These are phyloP conservation scores for Triticum timopheevii DNA, from an alignment of 176 grass and related monocot species.

Conservation along the genomic window DNA sequence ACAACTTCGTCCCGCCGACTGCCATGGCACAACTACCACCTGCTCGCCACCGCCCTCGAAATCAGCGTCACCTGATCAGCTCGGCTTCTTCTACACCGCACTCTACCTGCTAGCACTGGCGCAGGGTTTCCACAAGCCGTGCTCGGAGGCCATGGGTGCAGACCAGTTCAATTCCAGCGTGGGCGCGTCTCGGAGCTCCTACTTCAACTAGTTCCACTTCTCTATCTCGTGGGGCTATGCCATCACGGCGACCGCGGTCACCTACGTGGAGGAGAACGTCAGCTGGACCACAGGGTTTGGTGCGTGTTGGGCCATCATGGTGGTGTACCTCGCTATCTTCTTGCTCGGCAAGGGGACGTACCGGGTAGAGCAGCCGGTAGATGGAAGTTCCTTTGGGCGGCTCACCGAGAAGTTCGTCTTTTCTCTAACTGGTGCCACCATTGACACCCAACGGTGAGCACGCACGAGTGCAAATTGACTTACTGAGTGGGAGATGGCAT, in stretches of 20 bases:
- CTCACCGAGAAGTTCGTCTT: conserved; percentile 6
- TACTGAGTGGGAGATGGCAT: neutral
- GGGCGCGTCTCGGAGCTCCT: conserved; percentile 40
- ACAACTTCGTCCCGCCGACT: neutral
- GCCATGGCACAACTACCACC: neutral
- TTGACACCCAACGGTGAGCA: conserved; percentile 2
- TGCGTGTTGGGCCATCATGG: conserved; percentile 45
- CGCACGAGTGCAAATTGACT: neutral
- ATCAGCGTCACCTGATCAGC: neutral
- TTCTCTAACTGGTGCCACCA: neutral
- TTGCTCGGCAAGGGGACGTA: conserved; percentile 40
- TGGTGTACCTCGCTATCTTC: conserved; percentile 40
- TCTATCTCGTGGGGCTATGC: conserved; percentile 42
- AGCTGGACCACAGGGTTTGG: conserved; percentile 59
- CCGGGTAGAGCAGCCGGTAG: neutral
- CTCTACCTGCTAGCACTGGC: conserved; percentile 67
- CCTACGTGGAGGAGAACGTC: conserved; percentile 67
- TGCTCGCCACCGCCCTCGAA: neutral
- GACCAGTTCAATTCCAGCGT: conserved; percentile 56
- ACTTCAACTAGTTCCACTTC: conserved; percentile 86
- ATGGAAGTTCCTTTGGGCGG: neutral
- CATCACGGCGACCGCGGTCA: conserved; percentile 10
- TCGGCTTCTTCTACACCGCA: conserved; percentile 46
- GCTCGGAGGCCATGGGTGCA: conserved; percentile 51
- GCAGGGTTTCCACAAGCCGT: conserved; percentile 69